phyloP scores from a whole-genome alignment of 176 grass and related monocot genomes.

The Saccharum officinarum region DNA sequence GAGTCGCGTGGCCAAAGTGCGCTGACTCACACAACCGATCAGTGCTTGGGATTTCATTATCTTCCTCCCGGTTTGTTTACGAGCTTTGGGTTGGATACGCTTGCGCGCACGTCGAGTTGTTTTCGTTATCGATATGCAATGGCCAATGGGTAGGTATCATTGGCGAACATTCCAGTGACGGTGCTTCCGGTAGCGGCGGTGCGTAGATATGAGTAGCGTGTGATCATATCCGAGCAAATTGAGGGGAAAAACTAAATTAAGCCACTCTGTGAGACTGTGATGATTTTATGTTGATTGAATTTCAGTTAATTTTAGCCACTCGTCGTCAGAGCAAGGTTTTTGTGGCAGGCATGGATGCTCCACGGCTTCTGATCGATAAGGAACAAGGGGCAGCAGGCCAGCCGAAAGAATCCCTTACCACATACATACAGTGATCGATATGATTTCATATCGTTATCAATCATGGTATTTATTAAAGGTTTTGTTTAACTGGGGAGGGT shows the following conservation, averaged over 20 bases:
- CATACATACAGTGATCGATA: not conserved
- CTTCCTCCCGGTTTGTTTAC: not conserved
- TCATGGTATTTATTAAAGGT: not conserved
- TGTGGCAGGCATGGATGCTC: not conserved
- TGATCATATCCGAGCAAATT: not conserved
- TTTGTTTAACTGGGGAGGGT: not conserved
- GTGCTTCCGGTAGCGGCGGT: not conserved
- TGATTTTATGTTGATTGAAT: not conserved
- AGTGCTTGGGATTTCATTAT: not conserved
- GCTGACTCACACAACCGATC: slow-evolving; percentile 22
- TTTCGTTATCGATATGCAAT: not conserved
- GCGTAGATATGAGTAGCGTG: not conserved
- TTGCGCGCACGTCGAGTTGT: not conserved
- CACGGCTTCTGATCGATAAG: not conserved
- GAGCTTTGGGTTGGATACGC: not conserved
- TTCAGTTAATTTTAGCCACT: not conserved
- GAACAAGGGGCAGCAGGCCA: not conserved
- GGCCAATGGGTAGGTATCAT: not conserved
- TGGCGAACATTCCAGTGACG: slow-evolving; percentile 9
- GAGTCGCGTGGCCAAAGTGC: slow-evolving; percentile 22
- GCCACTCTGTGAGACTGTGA: not conserved
- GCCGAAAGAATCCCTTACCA: not conserved
- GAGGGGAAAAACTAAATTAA: not conserved
- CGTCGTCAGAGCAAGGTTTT: not conserved
- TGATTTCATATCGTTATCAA: not conserved